phyloP scores from a whole-genome alignment of 2,329 filamentous ascomycete species.

The Dothideomycetes sp. region DNA sequence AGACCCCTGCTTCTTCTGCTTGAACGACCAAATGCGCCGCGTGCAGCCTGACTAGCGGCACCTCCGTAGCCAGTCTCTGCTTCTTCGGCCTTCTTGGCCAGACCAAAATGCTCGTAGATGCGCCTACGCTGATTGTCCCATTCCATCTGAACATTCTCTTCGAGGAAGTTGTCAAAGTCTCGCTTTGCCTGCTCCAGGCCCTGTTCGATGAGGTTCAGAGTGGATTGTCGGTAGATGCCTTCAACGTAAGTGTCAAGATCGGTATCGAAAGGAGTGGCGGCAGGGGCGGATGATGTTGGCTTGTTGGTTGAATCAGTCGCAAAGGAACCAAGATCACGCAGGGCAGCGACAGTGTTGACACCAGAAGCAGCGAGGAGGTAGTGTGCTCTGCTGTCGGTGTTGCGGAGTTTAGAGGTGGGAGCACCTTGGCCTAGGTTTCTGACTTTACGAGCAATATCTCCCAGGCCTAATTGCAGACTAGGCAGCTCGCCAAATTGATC shows the following conservation, averaged over 20 bases:
- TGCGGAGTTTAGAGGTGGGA: neutral
- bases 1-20: slow-evolving; percentile 30
- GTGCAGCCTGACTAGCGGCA: slow-evolving; percentile 22
- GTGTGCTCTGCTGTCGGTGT: slow-evolving; percentile 34
- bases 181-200: slow-evolving; percentile 79
- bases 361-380: slow-evolving; percentile 90
- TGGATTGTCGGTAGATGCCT: slow-evolving; percentile 81
- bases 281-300: slow-evolving; percentile 13
- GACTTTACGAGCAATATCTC: slow-evolving; percentile 69
- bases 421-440: slow-evolving; percentile 64
- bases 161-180: slow-evolving; percentile 88
- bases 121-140: slow-evolving; percentile 89
- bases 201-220: slow-evolving; percentile 81
- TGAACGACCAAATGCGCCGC: slow-evolving; percentile 40
- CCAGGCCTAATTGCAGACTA: slow-evolving; percentile 78
- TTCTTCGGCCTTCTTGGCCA: slow-evolving; percentile 38
- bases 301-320: slow-evolving; percentile 9
- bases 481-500: slow-evolving; percentile 65
- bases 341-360: slow-evolving; percentile 73
- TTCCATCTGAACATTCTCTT: slow-evolving; percentile 89
- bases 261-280: slow-evolving; percentile 33
- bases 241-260: slow-evolving; percentile 63
- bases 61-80: slow-evolving; percentile 21
- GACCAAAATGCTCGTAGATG: slow-evolving; percentile 94
- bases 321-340: slow-evolving; percentile 57